A percentile compares a stretch with the other conserved stretches of the same genome.
These are phyloP conservation scores for Microascus cirrosus DNA, from an alignment of 2,329 filamentous ascomycete genomes.

Conservation along the genomic window DNA sequence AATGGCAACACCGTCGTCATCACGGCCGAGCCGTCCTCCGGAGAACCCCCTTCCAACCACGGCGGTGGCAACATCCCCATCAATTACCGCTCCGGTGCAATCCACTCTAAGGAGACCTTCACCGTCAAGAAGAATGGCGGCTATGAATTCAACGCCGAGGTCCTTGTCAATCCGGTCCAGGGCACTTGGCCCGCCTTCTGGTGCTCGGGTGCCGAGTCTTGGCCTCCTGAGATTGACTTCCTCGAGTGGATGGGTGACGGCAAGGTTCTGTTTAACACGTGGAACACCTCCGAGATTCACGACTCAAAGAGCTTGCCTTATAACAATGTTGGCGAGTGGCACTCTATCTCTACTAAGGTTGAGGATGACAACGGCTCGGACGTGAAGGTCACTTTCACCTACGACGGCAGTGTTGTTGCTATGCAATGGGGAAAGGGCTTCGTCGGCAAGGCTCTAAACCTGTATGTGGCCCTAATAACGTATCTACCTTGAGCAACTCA, in stretches of 20 bases:
- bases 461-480: not conserved
- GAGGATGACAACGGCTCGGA: constrained; percentile 38
- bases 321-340: constrained; percentile 27
- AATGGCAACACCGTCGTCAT: constrained; percentile 28
- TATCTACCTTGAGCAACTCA: constrained; percentile 13
- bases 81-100: constrained; percentile 37
- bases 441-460: constrained; percentile 19
- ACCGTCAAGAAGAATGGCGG: constrained; percentile 23
- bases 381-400: constrained; percentile 37
- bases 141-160: constrained; percentile 27
- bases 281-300: constrained; percentile 33
- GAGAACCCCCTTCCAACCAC: constrained; percentile 22
- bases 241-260: constrained; percentile 48
- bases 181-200: constrained; percentile 49
- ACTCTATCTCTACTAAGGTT: constrained; percentile 36
- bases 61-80: constrained; percentile 25
- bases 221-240: constrained; percentile 49
- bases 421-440: constrained; percentile 38
- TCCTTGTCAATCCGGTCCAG: constrained; percentile 23
- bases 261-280: constrained; percentile 45
- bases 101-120: constrained; percentile 25
- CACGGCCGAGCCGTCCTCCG: constrained; percentile 30
- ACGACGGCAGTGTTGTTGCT: constrained; percentile 34
- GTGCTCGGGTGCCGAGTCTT: constrained; percentile 39
- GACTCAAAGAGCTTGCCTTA: constrained; percentile 35